phyloP scores from a whole-genome alignment of 2,329 filamentous ascomycete species.

The Diaporthe helianthi region DNA sequence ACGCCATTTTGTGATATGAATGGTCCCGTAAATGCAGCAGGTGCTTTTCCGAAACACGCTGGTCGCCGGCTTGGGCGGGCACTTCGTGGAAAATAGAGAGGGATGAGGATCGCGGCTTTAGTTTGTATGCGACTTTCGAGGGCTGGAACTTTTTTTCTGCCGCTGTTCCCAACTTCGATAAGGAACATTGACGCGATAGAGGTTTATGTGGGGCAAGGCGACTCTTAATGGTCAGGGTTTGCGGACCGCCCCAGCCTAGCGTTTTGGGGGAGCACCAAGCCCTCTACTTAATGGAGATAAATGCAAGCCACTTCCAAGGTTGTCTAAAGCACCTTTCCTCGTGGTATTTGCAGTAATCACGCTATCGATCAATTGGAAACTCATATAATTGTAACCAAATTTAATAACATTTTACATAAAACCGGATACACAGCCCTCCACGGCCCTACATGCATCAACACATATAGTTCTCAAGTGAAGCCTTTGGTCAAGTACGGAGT shows the following conservation, averaged over 20 bases:
- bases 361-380: no score
- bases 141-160: constrained; percentile 34
- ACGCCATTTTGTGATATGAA: constrained; percentile 39
- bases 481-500: no score
- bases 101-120: not conserved
- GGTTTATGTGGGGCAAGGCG: constrained; percentile 15
- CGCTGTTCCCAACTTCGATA: constrained; percentile 31
- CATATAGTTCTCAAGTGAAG: not conserved
- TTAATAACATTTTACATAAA: not conserved
- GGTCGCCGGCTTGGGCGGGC: not conserved
- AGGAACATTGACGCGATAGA: constrained; percentile 23
- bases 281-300: not conserved
- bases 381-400: not conserved
- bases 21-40: not conserved
- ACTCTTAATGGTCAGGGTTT: not conserved
- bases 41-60: not conserved
- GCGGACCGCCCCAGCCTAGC: not conserved
- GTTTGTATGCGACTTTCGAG: constrained; percentile 2
- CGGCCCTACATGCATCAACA: not conserved
- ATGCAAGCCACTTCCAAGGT: not conserved
- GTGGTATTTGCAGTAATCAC: not conserved
- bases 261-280: not conserved
- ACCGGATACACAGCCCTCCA: not conserved
- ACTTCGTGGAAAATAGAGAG: constrained; percentile 4
- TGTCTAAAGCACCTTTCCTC: not conserved